Evolutionary conservation across 2,329 filamentous ascomycete species (phyloP).

Genomic region (Cercospora sojina): DNA sequence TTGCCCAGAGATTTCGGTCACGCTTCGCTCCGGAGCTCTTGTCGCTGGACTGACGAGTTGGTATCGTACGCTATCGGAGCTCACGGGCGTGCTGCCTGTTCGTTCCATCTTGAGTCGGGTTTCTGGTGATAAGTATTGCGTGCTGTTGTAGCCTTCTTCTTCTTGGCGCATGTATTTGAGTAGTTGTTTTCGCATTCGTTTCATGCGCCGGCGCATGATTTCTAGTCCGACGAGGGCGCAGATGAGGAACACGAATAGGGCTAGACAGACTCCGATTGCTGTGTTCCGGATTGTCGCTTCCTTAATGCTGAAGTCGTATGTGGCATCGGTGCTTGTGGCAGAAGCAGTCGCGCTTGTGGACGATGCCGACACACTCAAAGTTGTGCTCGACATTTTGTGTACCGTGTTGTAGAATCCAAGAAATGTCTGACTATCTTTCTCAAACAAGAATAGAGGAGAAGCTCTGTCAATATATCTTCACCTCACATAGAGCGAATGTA

Average conservation of each 20-base stretch:
- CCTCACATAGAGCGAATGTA: neutral
- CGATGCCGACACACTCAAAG: constrained; percentile 3
- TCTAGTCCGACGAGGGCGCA: constrained; percentile 18
- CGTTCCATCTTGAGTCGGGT: neutral
- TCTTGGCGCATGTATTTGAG: constrained; percentile 6
- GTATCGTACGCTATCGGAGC: neutral
- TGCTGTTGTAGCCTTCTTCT: neutral
- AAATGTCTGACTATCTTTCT: neutral
- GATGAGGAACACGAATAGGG: constrained; percentile 17
- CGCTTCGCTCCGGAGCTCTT: neutral
- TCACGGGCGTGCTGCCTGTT: neutral
- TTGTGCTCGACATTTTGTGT: constrained; percentile 1
- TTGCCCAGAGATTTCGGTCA: constrained; percentile 1
- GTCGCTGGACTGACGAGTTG: neutral
- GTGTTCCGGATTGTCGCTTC: constrained; percentile 19
- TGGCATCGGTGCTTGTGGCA: constrained; percentile 11
- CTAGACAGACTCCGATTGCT: constrained; percentile 18
- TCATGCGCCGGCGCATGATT: constrained; percentile 17
- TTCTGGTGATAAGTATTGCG: neutral
- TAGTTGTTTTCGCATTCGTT: constrained; percentile 14
- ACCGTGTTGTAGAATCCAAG: neutral
- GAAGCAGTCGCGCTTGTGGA: constrained; percentile 2
- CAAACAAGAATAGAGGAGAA: neutral
- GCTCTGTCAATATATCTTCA: neutral
- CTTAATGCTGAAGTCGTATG: constrained; percentile 19